Percentiles rank a stretch among this genome's conserved stretches.
phyloP scores from a whole-genome alignment of 2,329 filamentous ascomycete genomes.

The Colletotrichum musicola region DNA sequence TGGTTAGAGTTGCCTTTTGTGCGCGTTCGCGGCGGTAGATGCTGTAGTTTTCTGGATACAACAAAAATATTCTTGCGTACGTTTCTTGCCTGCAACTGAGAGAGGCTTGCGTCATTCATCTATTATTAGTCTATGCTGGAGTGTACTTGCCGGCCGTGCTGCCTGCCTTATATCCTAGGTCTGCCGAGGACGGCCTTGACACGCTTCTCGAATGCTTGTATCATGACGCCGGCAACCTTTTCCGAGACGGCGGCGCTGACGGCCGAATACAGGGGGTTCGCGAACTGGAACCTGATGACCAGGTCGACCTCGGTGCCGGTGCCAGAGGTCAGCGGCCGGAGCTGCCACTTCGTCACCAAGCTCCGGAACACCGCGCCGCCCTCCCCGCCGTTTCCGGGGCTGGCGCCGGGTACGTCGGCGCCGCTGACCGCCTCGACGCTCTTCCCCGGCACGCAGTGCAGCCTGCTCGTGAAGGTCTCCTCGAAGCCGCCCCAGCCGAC shows the following conservation, averaged over 20 bases:
- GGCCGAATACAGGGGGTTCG: constrained; percentile 87
- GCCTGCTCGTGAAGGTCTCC: constrained; percentile 84
- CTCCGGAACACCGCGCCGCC: constrained; percentile 71
- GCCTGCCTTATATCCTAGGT: constrained; percentile 13
- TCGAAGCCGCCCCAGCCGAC: constrained; percentile 88
- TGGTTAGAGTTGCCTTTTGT: constrained; percentile 4
- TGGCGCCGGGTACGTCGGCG: constrained; percentile 56
- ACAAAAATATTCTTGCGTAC: neutral
- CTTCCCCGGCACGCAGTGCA: constrained; percentile 80
- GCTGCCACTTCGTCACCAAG: constrained; percentile 77
- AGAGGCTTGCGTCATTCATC: neutral
- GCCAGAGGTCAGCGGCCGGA: constrained; percentile 59
- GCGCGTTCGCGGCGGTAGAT: constrained; percentile 7
- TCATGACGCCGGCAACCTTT: constrained; percentile 88
- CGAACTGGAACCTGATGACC: constrained; percentile 84
- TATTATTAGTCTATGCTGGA: constrained; percentile 2
- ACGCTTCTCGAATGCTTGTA: constrained; percentile 90
- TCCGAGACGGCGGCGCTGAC: constrained; percentile 86
- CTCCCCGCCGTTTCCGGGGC: constrained; percentile 27
- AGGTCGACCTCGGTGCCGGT: constrained; percentile 78
- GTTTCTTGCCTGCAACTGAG: neutral
- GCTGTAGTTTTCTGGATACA: constrained; percentile 7
- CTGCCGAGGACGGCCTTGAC: constrained; percentile 70
- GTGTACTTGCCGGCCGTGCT: neutral
- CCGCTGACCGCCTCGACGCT: constrained; percentile 85